Base-by-base conservation (phyloP, 768 basidiomycete genomes). In the Ramaria sp. region DNA sequence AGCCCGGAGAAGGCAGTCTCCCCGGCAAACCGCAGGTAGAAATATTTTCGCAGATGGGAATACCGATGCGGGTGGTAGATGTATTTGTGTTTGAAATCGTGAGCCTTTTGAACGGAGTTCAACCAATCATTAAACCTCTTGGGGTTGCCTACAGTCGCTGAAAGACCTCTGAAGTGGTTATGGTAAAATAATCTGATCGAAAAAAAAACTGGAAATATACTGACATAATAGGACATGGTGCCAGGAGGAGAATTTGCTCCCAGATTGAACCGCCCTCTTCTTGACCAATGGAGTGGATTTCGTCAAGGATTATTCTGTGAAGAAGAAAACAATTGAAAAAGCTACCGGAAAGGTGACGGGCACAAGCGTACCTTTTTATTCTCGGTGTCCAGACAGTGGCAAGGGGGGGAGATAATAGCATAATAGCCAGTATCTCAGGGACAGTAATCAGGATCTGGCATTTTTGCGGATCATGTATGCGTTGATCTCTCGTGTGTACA, bases 371-470 rank as follows among this genome's bases (percentile, higher is more conserved):
- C 79, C 81, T 71, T 66, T 79, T 79, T 47, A 87, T 73, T 42
- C 78, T 71, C 0, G 81, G 78, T 3, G 74, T 76, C 85, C 85
- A 87, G 1, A 67, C 63, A 12, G 67, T 66, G 0, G 85, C 82
- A 51, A 84, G 68, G 0, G 78, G 69, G 1, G 85, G 84, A 3
- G 83, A 84, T 24, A 87, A 71, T 30, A 87, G 70, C 78, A 87
- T 77, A 41, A 78, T 83, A 0, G 76, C 75, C 18, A 87, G 66
- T 61, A 86, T 75, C 56, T 87, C 83, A 0, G 85, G 85, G 1
- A 86, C 83, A 0, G 85, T 87, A 6, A 87, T 76, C 16, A 87
- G 69, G 38, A 87, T 85, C 62, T 87, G 85, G 58, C 81, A 84
- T 50, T 77, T 78, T 50, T 77, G 75, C 2, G 82, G 73, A 53